Evolutionary conservation across 1,139 yeast species (phyloP).

Genomic region (Kurtzmaniella quercitrusa): DNA sequence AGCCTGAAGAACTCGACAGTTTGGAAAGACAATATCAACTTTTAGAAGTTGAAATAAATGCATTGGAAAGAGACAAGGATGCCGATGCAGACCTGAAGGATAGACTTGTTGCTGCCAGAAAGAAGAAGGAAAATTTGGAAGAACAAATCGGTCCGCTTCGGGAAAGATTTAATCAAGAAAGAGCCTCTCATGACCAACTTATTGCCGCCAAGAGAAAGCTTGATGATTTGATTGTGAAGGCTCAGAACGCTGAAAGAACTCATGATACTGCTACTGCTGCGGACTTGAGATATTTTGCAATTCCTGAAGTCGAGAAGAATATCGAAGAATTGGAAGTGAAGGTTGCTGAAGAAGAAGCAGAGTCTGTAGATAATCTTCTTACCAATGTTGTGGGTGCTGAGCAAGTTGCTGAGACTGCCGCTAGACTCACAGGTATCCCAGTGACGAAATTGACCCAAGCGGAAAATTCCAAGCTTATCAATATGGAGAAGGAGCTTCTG

Average conservation of each 20-base stretch:
- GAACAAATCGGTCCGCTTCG: slow-evolving; percentile 84
- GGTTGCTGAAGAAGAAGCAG: slow-evolving; percentile 72
- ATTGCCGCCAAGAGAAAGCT: slow-evolving; percentile 84
- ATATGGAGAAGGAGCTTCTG: slow-evolving; percentile 86
- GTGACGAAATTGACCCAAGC: slow-evolving; percentile 94
- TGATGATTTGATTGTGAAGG: slow-evolving; percentile 89
- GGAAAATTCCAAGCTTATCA: slow-evolving; percentile 86
- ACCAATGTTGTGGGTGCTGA: slow-evolving; percentile 90
- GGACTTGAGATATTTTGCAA: slow-evolving; percentile 92
- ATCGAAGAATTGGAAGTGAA: slow-evolving; percentile 70
- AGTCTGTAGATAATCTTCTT: slow-evolving; percentile 58
- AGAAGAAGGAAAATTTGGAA: slow-evolving; percentile 75
- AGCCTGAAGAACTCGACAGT: slow-evolving; percentile 93
- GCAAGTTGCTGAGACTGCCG: slow-evolving; percentile 95
- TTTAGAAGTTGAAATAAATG: slow-evolving; percentile 92
- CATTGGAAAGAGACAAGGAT: slow-evolving; percentile 92
- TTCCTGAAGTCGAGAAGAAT: slow-evolving; percentile 81
- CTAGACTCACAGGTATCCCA: slow-evolving; percentile 96
- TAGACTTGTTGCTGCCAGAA: slow-evolving; percentile 72
- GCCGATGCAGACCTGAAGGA: slow-evolving; percentile 86
- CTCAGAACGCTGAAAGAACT: slow-evolving; percentile 95
- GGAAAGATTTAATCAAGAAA: slow-evolving; percentile 82
- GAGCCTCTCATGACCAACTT: slow-evolving; percentile 86
- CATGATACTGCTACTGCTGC: slow-evolving; percentile 94
- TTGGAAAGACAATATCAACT: slow-evolving; percentile 90